Evolutionary conservation across 2,329 filamentous ascomycete species (phyloP).

Genomic region (Epichloe sp.): DNA sequence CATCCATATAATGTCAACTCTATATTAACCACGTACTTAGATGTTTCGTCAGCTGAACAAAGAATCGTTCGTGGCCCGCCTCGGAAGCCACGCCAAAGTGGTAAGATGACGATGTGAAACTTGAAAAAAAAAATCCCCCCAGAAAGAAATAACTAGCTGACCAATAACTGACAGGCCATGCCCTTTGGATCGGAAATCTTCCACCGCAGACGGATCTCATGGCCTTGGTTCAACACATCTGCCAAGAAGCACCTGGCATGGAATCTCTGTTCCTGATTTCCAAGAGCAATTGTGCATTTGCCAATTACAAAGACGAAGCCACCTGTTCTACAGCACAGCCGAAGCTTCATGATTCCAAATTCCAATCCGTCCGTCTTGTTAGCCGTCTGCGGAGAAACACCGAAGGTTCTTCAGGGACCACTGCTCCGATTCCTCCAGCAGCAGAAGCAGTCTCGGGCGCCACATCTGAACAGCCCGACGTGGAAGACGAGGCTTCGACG

Average conservation of each 20-base stretch:
- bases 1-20: not conserved
- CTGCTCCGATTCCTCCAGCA: slow-evolving; percentile 42
- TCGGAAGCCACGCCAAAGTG: slow-evolving; percentile 41
- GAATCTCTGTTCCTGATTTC: slow-evolving; percentile 90
- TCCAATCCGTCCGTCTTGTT: slow-evolving; percentile 73
- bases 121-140: not conserved
- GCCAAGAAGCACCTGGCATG: slow-evolving; percentile 61
- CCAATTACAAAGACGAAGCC: slow-evolving; percentile 77
- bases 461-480: not conserved
- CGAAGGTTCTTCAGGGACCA: slow-evolving; percentile 31
- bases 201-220: slow-evolving; percentile 72
- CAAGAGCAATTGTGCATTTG: slow-evolving; percentile 94
- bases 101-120: slow-evolving; percentile 28
- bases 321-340: slow-evolving; percentile 66
- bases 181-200: slow-evolving; percentile 91
- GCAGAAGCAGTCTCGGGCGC: slow-evolving; percentile 16
- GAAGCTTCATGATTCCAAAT: slow-evolving; percentile 81
- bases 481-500: not conserved
- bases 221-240: slow-evolving; percentile 83
- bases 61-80: slow-evolving; percentile 21
- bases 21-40: slow-evolving; percentile 1
- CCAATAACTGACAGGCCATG: slow-evolving; percentile 46
- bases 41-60: slow-evolving; percentile 7
- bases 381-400: slow-evolving; percentile 59
- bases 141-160: not conserved